phyloP scores from a whole-genome alignment of 768 basidiomycete genomes.

The Amanita brunnescens region DNA sequence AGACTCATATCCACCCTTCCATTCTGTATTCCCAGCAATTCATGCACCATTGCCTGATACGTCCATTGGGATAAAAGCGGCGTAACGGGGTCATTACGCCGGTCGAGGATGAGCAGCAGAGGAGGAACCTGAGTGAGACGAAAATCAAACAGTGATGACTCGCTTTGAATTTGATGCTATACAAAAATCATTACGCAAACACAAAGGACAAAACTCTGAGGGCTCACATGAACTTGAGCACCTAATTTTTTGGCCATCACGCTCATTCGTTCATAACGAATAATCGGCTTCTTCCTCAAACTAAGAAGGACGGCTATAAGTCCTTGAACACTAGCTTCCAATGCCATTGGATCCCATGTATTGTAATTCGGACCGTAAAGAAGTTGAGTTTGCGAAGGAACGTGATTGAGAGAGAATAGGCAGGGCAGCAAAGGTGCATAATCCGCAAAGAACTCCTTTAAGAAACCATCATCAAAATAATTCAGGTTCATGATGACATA shows the following conservation, averaged over 20 bases:
- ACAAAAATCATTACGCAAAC: constrained; percentile 4
- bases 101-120: constrained; percentile 84
- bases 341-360: constrained; percentile 64
- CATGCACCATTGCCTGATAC: constrained; percentile 99
- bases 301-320: constrained; percentile 83
- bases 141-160: constrained; percentile 87
- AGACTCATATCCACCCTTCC: constrained; percentile 80
- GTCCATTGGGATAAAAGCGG: constrained; percentile 98
- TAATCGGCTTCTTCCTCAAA: constrained; percentile 91
- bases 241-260: constrained; percentile 87
- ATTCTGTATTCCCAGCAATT: constrained; percentile 87
- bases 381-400: constrained; percentile 51
- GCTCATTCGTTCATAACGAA: constrained; percentile 92
- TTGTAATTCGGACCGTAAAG: constrained; percentile 68
- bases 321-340: constrained; percentile 73
- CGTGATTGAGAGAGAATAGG: constrained; percentile 81
- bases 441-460: constrained; percentile 95
- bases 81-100: constrained; percentile 95
- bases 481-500: not conserved
- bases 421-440: constrained; percentile 82
- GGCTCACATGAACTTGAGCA: constrained; percentile 68
- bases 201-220: not conserved
- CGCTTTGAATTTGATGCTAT: constrained; percentile 73
- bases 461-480: not conserved
- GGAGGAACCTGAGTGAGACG: constrained; percentile 83